Base-by-base conservation (phyloP, 2,329 filamentous ascomycete genomes). In the Erysiphe pulchra region DNA sequence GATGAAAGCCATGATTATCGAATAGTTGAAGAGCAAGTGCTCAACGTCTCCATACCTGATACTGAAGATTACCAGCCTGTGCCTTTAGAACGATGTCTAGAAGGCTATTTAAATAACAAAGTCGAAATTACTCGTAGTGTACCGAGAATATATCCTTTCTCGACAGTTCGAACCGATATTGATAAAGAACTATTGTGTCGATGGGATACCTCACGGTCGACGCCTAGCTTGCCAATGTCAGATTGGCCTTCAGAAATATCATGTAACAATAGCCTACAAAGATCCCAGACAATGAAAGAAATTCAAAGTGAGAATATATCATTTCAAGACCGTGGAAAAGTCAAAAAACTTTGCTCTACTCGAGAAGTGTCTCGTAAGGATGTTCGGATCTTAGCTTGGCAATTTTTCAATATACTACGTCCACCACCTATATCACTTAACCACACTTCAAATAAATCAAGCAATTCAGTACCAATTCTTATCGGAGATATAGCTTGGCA, bases 351-450 rank as follows among this genome's bases (percentile, higher is more conserved):
- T n/a, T 30, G 28, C 2, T 51, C 53, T 52, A 48, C 53, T 53
- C 51, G 57, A 17, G 60, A 56, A 51, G 58, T 53, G 13, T 51
- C 54, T 34, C 61, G 70, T 51, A 93, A 87, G 56, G 86, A 92
- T 54, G 80, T 95, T 13, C 77, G 87, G 48, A 93, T 95, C 65
- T 87, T 87, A 34, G 90, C 90, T 1, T 95, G 86, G 85, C 87
- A 94, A 56, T 93, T 95, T 57, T 95, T 94, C 62, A 84, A 81
- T 55, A 65, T 95, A 24, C 84, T 94, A 54, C 86, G 80, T 85
- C 65, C 63, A 80, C 68, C 43, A 46, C 52, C 54, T 47, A 46
- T 44, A 17, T 32, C n/a, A n/a, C 10, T 41, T 9, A 24, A 11
- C 14, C 16, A 34, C 32, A 18, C 20, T 28, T 41, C 12, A 2